Conservation (phyloP, 345 rosid genomes). For the Durio zibethinus region DNA sequence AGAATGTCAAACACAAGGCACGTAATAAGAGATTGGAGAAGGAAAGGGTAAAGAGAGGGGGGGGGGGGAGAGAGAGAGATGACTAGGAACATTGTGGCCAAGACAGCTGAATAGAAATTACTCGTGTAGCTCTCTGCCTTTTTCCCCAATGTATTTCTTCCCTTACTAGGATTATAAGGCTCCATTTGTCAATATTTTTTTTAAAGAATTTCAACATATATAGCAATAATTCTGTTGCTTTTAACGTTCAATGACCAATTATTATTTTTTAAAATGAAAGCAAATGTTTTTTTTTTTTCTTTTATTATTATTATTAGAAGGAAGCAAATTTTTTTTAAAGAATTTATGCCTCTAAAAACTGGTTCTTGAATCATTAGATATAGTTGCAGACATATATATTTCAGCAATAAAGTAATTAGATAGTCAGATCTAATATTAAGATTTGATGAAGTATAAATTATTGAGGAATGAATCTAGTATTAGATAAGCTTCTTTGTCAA, state of each 20-base stretch:
- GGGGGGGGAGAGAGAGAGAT: too few relatives aligned
- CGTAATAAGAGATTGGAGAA: neutral
- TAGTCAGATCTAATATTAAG: neutral
- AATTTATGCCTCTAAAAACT: neutral
- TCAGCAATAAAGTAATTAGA: too few relatives aligned
- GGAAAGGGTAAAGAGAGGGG: neutral
- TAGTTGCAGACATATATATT: neutral
- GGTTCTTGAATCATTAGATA: neutral
- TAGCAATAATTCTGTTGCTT: neutral
- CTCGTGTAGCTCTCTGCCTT: neutral
- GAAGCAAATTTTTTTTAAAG: neutral
- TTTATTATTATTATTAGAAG: neutral
- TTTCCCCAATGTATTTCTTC: neutral
- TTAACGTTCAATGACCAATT: neutral
- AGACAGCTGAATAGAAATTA: neutral
- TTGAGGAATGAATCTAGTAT: neutral
- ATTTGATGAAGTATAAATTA: neutral
- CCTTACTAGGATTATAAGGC: neutral
- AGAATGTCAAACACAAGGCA: neutral
- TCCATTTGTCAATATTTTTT: neutral
- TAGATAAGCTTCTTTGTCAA: neutral
- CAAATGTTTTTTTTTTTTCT: neutral
- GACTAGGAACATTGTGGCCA: neutral
- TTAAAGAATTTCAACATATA: neutral
- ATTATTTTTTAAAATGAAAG: neutral